Base-by-base conservation (phyloP, 371 early-diverging fungal species). In the Mortierella sp. region DNA sequence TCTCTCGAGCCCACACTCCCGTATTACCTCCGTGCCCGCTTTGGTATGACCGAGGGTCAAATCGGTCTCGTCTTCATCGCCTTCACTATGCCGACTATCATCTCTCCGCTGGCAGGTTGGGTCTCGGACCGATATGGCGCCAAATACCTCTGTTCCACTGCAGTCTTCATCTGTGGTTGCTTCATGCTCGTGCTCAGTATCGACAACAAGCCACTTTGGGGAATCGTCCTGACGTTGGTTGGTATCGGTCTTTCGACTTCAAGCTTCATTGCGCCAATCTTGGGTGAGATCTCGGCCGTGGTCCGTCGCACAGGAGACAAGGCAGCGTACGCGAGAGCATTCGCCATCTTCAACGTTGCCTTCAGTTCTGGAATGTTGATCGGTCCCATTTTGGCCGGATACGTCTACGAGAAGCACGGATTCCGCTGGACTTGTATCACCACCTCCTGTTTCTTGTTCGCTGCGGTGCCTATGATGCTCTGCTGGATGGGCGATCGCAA, bases 31-130 rank as follows among this genome's bases (percentile, higher is more conserved):
- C 82, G 83, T 2, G 79, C 80, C 14, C 86, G 86, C 54, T 88
- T 85, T 79, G 34, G 55, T 2, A 80, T 85, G 78, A 79, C 84
- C 50, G 83, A 86, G 59, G 82, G 86, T 10, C 80, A 80, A 9
- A 81, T 84, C 60, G 85, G 88, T 59, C 59, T 88, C 5, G 85
- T 87, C 34, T 79, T 88, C 37, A 66, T 86, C 29, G 84, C 88
- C n/a, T 85, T 83, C 60, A 79, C 80, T 0, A 57, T 80, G 37
- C 85, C 85, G 2, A 79, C 81, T 9, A 82, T 84, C 40, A 25
- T 83, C 34, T 76, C 83, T 0, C 84, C 84, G 1, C 21, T 84
- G 2, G 80, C 81, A 5, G 86, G 86, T 6, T 70, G 71, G 46
- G 19, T 84, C 31, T 76, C 81, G 13, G 86, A 86, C 51, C 71